Percentiles rank a stretch among this genome's conserved stretches.
phyloP scores from a whole-genome alignment of 352 stramenopile genomes.

The Phytopythium mirpurense region DNA sequence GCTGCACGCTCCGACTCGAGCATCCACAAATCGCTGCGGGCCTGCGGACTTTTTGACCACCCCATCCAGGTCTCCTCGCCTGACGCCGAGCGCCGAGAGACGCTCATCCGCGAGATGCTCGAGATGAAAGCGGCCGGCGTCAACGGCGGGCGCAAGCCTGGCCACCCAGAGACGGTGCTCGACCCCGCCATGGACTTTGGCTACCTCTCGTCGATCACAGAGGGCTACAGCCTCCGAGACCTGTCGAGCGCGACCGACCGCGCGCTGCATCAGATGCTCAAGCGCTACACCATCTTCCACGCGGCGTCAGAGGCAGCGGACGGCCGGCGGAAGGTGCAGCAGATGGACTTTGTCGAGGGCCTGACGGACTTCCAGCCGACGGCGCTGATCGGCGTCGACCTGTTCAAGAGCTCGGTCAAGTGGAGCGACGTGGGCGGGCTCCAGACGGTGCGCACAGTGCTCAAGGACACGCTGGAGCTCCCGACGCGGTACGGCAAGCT shows the following conservation, averaged over 20 bases:
- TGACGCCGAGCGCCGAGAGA: slow-evolving; percentile 59
- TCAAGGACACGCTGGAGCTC: slow-evolving; percentile 89
- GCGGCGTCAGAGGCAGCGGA: slow-evolving; percentile 2
- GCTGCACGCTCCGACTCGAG: slow-evolving; percentile 51
- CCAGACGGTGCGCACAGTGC: slow-evolving; percentile 63
- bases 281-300: slow-evolving; percentile 28
- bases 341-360: slow-evolving; percentile 69
- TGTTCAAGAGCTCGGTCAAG: slow-evolving; percentile 83
- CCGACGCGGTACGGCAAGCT: slow-evolving; percentile 74
- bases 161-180: slow-evolving; percentile 14
- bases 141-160: slow-evolving; percentile 14
- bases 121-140: slow-evolving; percentile 32
- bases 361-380: slow-evolving; percentile 80
- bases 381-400: slow-evolving; percentile 68
- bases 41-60: slow-evolving; percentile 64
- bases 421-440: slow-evolving; percentile 88
- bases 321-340: slow-evolving; percentile 25
- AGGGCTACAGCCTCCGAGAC: slow-evolving; percentile 81
- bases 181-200: slow-evolving; percentile 62
- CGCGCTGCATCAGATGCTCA: slow-evolving; percentile 59
- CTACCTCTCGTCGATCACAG: slow-evolving; percentile 55
- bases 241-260: slow-evolving; percentile 63
- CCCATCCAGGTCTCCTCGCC: slow-evolving; percentile 51
- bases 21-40: slow-evolving; percentile 59
- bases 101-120: slow-evolving; percentile 56